Percentiles rank a stretch among this genome's conserved stretches.
Evolutionary conservation across 176 grass and related monocot species (phyloP).

Genomic region (Carex myosuroides): DNA sequence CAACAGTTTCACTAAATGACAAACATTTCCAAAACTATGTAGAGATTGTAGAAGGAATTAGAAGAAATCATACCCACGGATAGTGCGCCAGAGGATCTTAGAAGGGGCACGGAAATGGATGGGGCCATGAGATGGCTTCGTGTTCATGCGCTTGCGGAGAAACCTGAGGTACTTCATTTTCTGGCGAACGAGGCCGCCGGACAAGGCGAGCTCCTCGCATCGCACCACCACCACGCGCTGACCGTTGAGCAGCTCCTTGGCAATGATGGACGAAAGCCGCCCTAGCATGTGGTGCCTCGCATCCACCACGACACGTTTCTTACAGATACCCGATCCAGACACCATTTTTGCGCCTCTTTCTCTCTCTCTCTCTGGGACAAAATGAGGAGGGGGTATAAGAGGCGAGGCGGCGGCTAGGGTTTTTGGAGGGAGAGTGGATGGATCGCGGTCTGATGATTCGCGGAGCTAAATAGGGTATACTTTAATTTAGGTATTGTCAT

Average conservation of each 20-base stretch:
- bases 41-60: background rate
- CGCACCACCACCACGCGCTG: constrained; percentile 30
- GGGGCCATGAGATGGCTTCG: constrained; percentile 37
- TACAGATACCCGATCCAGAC: constrained; percentile 29
- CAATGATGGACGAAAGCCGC: constrained; percentile 24
- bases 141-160: constrained; percentile 48
- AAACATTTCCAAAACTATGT: background rate
- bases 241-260: constrained; percentile 35
- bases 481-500: background rate
- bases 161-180: constrained; percentile 47
- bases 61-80: constrained; percentile 28
- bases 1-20: background rate
- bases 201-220: constrained; percentile 38
- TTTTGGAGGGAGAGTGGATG: background rate
- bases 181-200: constrained; percentile 32
- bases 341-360: constrained; percentile 16
- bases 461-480: background rate
- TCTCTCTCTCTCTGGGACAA: background rate
- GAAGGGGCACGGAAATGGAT: constrained; percentile 41
- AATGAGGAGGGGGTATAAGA: background rate
- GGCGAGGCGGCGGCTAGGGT: constrained; percentile 20
- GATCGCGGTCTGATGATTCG: background rate
- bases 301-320: constrained; percentile 23
- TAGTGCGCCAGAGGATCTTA: constrained; percentile 50
- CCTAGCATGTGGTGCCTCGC: constrained; percentile 35